Evolutionary conservation across 345 rosid genomes (phyloP).

Genomic region (Eutrema yunnanense): DNA sequence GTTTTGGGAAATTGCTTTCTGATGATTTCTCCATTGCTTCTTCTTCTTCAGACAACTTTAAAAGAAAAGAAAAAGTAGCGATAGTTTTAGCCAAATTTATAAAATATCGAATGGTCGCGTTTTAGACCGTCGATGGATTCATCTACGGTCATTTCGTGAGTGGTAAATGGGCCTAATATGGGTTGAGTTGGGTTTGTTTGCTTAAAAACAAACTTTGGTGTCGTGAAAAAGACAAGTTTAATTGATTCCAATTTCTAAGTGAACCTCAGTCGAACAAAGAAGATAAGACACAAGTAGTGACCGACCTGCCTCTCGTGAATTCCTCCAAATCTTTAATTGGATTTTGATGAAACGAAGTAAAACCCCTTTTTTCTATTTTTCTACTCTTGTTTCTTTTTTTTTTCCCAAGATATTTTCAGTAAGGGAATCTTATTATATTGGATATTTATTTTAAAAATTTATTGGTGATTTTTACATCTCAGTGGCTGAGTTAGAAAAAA

Average conservation of each 20-base stretch:
- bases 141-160: slow-evolving; percentile 16
- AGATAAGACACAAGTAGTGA: slow-evolving; percentile 20
- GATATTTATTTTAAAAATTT: too few species aligned
- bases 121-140: slow-evolving; percentile 16
- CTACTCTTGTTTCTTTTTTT: not conserved
- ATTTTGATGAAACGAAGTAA: not conserved
- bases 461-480: too few species aligned
- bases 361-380: not conserved
- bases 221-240: slow-evolving; percentile 5
- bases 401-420: not conserved
- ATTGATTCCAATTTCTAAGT: slow-evolving; percentile 8
- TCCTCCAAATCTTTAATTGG: not conserved
- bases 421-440: not conserved
- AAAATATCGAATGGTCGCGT: not conserved
- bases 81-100: not conserved
- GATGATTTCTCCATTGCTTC: slow-evolving; percentile 16
- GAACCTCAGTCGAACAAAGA: slow-evolving; percentile 16
- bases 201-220: slow-evolving; percentile 14
- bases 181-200: not conserved
- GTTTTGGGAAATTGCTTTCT: slow-evolving; percentile 12
- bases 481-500: too few species aligned
- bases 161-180: slow-evolving; percentile 1
- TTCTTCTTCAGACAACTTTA: not conserved
- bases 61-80: not conserved
- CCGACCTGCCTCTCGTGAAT: not conserved